Evolutionary conservation across 345 rosid genomes (phyloP).

Genomic region (Draba incana): DNA sequence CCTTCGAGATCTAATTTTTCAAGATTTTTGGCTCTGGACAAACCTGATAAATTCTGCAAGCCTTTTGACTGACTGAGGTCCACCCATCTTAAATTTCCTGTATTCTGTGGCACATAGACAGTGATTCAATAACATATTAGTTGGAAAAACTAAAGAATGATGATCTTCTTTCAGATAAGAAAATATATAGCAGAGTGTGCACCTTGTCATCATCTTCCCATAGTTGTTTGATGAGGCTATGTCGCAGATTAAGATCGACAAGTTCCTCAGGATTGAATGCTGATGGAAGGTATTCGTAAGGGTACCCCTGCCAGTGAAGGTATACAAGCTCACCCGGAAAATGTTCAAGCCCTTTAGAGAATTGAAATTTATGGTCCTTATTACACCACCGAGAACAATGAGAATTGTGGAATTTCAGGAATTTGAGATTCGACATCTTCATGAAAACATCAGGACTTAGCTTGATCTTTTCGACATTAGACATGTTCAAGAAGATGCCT

Average conservation of each 20-base stretch:
- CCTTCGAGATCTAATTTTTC: constrained; percentile 34
- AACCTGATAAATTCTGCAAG: constrained; percentile 36
- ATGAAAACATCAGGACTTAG: constrained; percentile 30
- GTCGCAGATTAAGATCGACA: constrained; percentile 24
- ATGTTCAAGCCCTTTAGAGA: neutral
- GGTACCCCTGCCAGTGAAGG: constrained; percentile 44
- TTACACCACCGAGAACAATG: constrained; percentile 32
- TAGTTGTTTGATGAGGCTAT: constrained; percentile 37
- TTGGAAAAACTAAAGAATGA: neutral
- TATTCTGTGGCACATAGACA: constrained; percentile 19
- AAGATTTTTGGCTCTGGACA: constrained; percentile 38
- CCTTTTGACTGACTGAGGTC: constrained; percentile 32
- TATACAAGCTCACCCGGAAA: constrained; percentile 37
- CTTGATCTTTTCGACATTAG: constrained; percentile 14
- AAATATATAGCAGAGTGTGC: neutral
- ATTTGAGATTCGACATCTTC: constrained; percentile 43
- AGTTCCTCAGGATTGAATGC: constrained; percentile 35
- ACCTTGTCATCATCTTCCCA: constrained; percentile 41
- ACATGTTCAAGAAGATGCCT: constrained; percentile 41
- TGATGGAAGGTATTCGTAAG: constrained; percentile 36
- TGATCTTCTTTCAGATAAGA: neutral
- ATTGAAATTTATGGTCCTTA: neutral
- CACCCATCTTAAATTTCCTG: constrained; percentile 36
- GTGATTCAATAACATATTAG: neutral
- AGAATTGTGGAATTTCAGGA: constrained; percentile 39